Base-by-base conservation (phyloP, 345 rosid genomes). In the Syzygium oleosum region DNA sequence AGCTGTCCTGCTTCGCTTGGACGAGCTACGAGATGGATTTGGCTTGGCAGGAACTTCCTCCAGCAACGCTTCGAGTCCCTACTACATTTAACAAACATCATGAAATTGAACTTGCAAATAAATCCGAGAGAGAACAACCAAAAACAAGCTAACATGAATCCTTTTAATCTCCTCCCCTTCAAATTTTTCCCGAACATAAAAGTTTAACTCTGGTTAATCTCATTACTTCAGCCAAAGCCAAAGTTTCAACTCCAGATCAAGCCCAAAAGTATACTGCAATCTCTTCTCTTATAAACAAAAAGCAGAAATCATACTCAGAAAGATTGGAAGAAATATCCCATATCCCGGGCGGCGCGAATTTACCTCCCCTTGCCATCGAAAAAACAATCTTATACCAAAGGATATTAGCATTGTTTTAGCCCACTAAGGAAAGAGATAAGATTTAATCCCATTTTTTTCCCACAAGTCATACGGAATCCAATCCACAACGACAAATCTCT, bases 1-100 rank as follows among this genome's bases (percentile, higher is more conserved):
- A 3, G 99, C 98, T 88, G 99, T 97, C 91, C 99, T 91, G 89
- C 95, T 96, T 91, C 99, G 92, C 90, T 98, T 98, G 7, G 98
- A 95, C 5, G 98, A 96, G 84, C 86, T 83, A 58, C 97, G 96
- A 13, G 94, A 56, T 65, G 90, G 92, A 90, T 90, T 91, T 59
- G 92, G 84, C 92, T 93, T 96, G 19, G 91, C 53, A 51, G 91
- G 91, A 78, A 84, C 89, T 17, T 94, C 96, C 89, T 93, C 96
- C 25, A 91, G 88, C 85, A 93, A 90, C 51, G 94, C 95, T 85
- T 94, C 98, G 55, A 91, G 88, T 87, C 94, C 97, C 93, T 96
- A 34, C 49, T 73, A 73, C 80, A 34, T 73, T 73, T 41, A 73
- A 38, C 80, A 73, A 38, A 73, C 79, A 10, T 17, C 49, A 9